Conservation (phyloP, 2,329 filamentous ascomycete genomes). For the Aspergillus ibericus region DNA sequence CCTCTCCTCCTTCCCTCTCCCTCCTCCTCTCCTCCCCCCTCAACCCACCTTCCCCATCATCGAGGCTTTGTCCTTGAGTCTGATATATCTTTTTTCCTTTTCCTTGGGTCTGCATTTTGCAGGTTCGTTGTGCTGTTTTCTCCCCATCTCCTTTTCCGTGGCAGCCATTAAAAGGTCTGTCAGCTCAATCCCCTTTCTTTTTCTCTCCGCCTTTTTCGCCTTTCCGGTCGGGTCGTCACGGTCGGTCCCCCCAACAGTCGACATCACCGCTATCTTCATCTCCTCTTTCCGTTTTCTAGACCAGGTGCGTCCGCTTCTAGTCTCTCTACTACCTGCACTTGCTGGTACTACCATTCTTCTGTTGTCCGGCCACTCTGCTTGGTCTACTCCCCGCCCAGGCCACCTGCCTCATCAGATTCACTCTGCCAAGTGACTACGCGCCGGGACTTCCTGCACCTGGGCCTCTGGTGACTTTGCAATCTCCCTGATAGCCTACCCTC, state of each 20-base stretch:
- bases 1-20: slow-evolving; percentile 7
- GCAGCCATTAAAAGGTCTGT: slow-evolving; percentile 16
- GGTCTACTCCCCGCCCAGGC: neutral
- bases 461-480: neutral
- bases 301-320: slow-evolving; percentile 15
- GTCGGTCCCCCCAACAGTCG: slow-evolving; percentile 19
- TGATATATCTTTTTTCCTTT: slow-evolving; percentile 10
- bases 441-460: neutral
- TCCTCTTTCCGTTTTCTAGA: slow-evolving; percentile 10
- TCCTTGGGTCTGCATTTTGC: slow-evolving; percentile 8
- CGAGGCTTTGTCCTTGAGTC: slow-evolving; percentile 23
- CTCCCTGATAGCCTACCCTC: neutral
- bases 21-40: slow-evolving; percentile 12
- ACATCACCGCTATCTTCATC: slow-evolving; percentile 26
- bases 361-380: neutral
- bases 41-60: slow-evolving; percentile 18
- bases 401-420: neutral
- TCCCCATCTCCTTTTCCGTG: slow-evolving; percentile 1
- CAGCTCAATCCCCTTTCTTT: slow-evolving; percentile 20
- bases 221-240: slow-evolving; percentile 20
- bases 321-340: slow-evolving; percentile 1
- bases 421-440: slow-evolving; percentile 1
- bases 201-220: slow-evolving; percentile 24
- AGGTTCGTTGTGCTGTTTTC: slow-evolving; percentile 7
- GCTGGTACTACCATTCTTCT: neutral